A percentile compares a stretch with the other conserved stretches of the same genome.
These are phyloP conservation scores for Echites panduratus DNA, from an alignment of 257 asterid genomes.

Conservation along the genomic window DNA sequence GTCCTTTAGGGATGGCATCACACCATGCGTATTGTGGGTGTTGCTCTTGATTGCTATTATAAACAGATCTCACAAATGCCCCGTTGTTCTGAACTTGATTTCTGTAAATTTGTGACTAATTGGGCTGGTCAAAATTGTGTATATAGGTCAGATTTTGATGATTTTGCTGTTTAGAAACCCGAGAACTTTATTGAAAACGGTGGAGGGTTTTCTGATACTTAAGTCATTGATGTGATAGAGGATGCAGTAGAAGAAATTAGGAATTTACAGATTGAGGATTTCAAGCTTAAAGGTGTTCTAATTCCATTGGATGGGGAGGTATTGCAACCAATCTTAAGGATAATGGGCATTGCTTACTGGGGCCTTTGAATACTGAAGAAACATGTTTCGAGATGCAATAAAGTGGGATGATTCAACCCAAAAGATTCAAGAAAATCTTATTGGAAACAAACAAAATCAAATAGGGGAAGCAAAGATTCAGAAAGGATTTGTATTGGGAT, in stretches of 20 bases:
- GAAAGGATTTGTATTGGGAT: no score
- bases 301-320: conserved; percentile 94
- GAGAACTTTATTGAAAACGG: conserved; percentile 20
- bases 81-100: conserved; percentile 75
- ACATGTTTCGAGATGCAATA: no score
- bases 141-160: conserved; percentile 59
- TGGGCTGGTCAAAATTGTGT: conserved; percentile 91
- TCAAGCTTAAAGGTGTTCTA: conserved; percentile 36
- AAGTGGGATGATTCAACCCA: no score
- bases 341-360: conserved; percentile 86
- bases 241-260: conserved; percentile 26
- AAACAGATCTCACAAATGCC: conserved; percentile 92
- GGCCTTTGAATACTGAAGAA: conserved; percentile 65
- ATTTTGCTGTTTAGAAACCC: conserved; percentile 19
- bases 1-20: conserved; percentile 17
- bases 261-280: conserved; percentile 25
- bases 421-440: no score
- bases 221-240: conserved; percentile 37
- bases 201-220: conserved; percentile 30
- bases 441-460: no score
- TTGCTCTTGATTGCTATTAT: conserved; percentile 75
- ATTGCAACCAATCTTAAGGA: conserved; percentile 80
- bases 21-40: conserved; percentile 67
- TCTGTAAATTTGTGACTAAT: conserved; percentile 52
- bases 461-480: no score